Percentiles rank a stretch among this genome's conserved stretches.
Evolutionary conservation across 768 basidiomycete genomes (phyloP).

Genomic region (Brasilioporus rufonigricans): DNA sequence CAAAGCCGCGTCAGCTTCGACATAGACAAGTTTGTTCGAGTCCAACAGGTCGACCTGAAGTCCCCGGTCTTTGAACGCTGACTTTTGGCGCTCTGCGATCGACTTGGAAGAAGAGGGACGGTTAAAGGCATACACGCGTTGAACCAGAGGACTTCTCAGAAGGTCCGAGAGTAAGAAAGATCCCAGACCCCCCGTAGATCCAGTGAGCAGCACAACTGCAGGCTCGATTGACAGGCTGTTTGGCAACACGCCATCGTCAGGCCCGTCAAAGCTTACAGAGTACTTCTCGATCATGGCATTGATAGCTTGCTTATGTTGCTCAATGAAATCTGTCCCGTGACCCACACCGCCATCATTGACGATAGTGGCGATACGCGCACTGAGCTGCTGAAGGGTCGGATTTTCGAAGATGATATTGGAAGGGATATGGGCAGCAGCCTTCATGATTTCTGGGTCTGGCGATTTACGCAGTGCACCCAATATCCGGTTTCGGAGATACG

Average conservation of each 20-base stretch:
- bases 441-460: slow-evolving; percentile 25
- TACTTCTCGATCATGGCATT: slow-evolving; percentile 43
- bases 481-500: slow-evolving; percentile 26
- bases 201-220: slow-evolving; percentile 37
- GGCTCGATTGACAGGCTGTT: slow-evolving; percentile 2
- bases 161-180: slow-evolving; percentile 34
- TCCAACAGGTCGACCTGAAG: slow-evolving; percentile 27
- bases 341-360: neutral
- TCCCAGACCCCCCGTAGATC: slow-evolving; percentile 42
- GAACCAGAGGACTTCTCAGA: slow-evolving; percentile 20
- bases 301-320: slow-evolving; percentile 25
- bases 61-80: slow-evolving; percentile 31
- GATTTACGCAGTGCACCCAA: slow-evolving; percentile 31
- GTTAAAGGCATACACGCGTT: slow-evolving; percentile 34
- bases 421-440: slow-evolving; percentile 26
- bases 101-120: slow-evolving; percentile 19
- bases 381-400: slow-evolving; percentile 39
- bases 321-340: neutral
- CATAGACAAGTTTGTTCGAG: slow-evolving; percentile 32
- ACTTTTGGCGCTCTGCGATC: slow-evolving; percentile 27
- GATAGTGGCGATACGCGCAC: slow-evolving; percentile 18
- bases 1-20: slow-evolving; percentile 34
- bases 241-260: slow-evolving; percentile 8
- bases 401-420: slow-evolving; percentile 36
- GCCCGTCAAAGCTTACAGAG: slow-evolving; percentile 16